Base-by-base conservation (phyloP, 176 grass and related monocot genomes). In the Thalia dealbata region DNA sequence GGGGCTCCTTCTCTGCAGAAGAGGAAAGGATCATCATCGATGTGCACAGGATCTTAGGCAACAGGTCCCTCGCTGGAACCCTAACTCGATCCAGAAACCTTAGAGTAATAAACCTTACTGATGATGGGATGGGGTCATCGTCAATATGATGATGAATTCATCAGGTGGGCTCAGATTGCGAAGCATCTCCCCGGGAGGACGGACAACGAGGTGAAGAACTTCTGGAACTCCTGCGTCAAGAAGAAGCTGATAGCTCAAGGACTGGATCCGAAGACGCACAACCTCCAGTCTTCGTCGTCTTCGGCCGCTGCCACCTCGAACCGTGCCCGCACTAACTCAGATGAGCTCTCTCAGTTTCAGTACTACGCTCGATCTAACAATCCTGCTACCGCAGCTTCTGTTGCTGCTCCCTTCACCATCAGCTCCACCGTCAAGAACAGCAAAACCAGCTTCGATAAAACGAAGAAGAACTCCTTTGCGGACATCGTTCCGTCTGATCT, bases 211-310 rank as follows among this genome's bases (percentile, higher is more conserved):
- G 95, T 99, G n/a, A 99, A 99, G 83, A 99, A 99, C 73, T 99
- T 99, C 45, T 99, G 95, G 95, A 99, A 99, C 69, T 95, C 95
- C n/a, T 99, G 90, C 85, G 88, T 99, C 81, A 99, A 95, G 90
- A 99, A 99, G 86, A 99, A 99, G 81, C 77, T 99, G 73, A 86
- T 99, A 46, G 95, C 95, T 22, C 95, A 99, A 52, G 95, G 95
- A 14, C 81, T 99, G 62, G 95, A 99, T 70, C 95, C 95, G 29
- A 93, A 82, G 85, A 99, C 95, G 14, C 95, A 99, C 77, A 99
- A 99, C 81, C 86, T 99, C 90, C 85, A 14, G 78, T 87, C 5
- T 91, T 69, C 71, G 2, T 77, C 76, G 79, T 30, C 76, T 67
- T 74, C 75, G 63, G 27, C 63, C 43, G 35, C 43, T 38, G 27